phyloP scores from a whole-genome alignment of 257 asterid genomes.

The Leonotis leonurus region DNA sequence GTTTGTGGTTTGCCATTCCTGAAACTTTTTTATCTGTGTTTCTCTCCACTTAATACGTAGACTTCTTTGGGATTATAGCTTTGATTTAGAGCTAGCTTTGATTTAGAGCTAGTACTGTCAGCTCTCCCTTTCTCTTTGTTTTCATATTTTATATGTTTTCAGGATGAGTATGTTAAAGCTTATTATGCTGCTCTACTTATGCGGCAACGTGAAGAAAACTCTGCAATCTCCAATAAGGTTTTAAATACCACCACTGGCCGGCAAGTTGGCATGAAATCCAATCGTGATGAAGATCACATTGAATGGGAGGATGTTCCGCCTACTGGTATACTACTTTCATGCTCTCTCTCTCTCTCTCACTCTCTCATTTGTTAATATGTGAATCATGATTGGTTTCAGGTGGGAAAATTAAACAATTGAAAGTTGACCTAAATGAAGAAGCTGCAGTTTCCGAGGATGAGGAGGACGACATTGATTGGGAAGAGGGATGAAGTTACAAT shows the following conservation, averaged over 20 bases:
- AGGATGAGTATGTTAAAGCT: conserved; percentile 85
- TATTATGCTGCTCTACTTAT: conserved; percentile 69
- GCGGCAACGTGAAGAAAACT: conserved; percentile 58
- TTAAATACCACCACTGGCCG: conserved; percentile 36
- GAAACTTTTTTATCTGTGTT: neutral
- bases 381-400: conserved; percentile 28
- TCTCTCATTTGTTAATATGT: no score
- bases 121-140: no score
- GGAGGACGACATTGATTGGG: conserved; percentile 76
- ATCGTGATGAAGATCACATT: conserved; percentile 52
- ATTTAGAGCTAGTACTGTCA: neutral
- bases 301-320: conserved; percentile 74
- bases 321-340: conserved; percentile 36
- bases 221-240: conserved; percentile 23
- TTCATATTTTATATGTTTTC: conserved; percentile 2
- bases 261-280: conserved; percentile 76
- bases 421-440: conserved; percentile 67
- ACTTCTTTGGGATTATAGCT: neutral
- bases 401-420: conserved; percentile 31
- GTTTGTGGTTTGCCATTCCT: conserved; percentile 32
- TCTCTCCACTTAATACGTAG: neutral
- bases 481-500: conserved; percentile 49
- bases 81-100: no score
- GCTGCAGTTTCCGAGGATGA: conserved; percentile 68
- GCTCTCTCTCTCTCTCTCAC: no score